Conservation (phyloP, 2,329 filamentous ascomycete genomes). For the Monosporascus sp. region DNA sequence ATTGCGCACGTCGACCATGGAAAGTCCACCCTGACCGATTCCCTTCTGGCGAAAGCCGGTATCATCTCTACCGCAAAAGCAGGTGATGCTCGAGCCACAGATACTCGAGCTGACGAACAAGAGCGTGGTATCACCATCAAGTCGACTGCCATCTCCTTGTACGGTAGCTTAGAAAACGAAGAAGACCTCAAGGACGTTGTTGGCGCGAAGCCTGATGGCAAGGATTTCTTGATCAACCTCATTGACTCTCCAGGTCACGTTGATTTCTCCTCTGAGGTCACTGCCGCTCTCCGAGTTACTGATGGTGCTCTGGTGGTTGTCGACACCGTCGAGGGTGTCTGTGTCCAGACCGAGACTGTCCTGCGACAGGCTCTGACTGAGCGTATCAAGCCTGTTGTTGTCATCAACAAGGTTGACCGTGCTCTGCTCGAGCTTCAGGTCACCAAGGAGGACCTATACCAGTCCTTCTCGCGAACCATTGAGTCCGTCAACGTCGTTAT, state of each 20-base stretch:
- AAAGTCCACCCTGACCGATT: constrained; percentile 99
- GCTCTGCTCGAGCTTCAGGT: constrained; percentile 98
- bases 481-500: constrained; percentile 99
- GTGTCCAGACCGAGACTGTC: constrained; percentile 99
- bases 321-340: constrained; percentile 99
- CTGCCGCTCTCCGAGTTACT: constrained; percentile 98
- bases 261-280: constrained; percentile 99
- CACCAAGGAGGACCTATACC: constrained; percentile 98
- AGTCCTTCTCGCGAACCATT: constrained; percentile 98
- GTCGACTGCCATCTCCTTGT: constrained; percentile 98
- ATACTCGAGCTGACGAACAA: constrained; percentile 96
- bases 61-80: constrained; percentile 98
- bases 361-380: constrained; percentile 98
- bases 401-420: constrained; percentile 99
- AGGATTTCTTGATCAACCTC: constrained; percentile 99
- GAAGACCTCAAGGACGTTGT: constrained; percentile 95
- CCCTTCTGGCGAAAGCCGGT: constrained; percentile 97
- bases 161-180: constrained; percentile 71
- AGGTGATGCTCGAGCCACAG: constrained; percentile 91
- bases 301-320: constrained; percentile 99
- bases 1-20: constrained; percentile 99
- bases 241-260: constrained; percentile 99
- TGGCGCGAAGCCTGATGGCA: constrained; percentile 79
- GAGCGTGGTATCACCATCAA: constrained; percentile 99
- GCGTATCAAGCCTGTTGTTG: constrained; percentile 99